Evolutionary conservation across 768 basidiomycete genomes (phyloP), one percentile per base, ranked within the genome.

Genomic region (Trametes sanguinea): DNA sequence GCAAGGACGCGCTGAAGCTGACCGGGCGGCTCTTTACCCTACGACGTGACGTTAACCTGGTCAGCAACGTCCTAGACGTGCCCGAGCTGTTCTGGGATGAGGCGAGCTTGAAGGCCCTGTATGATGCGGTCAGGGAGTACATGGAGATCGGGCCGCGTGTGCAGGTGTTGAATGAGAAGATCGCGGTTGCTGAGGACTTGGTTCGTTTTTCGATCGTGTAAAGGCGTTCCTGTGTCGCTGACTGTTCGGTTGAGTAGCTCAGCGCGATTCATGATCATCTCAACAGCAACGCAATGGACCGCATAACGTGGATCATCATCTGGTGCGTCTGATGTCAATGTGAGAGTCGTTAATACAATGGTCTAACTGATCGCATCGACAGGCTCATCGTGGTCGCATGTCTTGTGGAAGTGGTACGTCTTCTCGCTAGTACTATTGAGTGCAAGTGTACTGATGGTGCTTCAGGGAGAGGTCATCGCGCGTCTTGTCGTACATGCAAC

Each of bases 71-170:
- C 33, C 81, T 98, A 1, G 95, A 98, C 70, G 89, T 93, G 5
- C 95, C 95, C 0, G 94, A 95, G 70, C 76, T 98, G 48, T 98
- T 98, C 74, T 97, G 95, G 95, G 88, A 86, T 54, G 95, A 96
- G 71, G 94, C 94, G 10, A 94, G 90, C 65, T 76, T 96, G 67
- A 90, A 90, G 68, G 89, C 86, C 32, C 74, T 98, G 39, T 98
- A 98, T 70, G 92, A 94, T 66, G 94, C 94, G 0, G 94, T 95
- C 50, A 80, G 94, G 59, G 95, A 95, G 67, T 98, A 98, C 70
- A 93, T 97, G 83, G 95, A 98, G 74, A 94, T 97, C 54, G 86
- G 84, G 39, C 85, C 81, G 4, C 75, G 95, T 39, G 94, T 95
- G 33, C 84, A 88, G 71, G 89, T 87, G 10, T 74, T 98, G 65